Conservation (phyloP, 345 rosid species). For the Zanthoxylum bungeanum region DNA sequence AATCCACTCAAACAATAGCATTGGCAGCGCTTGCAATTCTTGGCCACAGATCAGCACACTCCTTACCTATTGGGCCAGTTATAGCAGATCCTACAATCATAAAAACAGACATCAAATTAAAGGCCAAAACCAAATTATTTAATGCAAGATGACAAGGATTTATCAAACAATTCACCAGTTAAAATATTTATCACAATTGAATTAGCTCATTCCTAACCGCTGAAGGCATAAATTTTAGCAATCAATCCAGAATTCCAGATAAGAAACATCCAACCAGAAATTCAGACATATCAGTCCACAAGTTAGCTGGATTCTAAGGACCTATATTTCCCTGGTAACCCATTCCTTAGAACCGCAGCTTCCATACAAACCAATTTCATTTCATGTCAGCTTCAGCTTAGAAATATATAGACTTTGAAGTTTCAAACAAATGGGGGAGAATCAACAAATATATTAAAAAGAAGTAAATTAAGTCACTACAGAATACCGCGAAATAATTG, state of each 20-base stretch:
- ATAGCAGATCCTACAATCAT: constrained; percentile 46
- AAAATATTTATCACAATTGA: background rate
- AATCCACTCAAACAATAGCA: constrained; percentile 40
- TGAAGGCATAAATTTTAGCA: background rate
- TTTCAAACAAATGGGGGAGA: background rate
- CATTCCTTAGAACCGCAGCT: background rate
- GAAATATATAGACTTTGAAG: background rate
- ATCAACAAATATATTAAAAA: background rate
- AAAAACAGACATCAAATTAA: background rate
- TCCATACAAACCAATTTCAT: background rate
- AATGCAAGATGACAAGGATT: background rate
- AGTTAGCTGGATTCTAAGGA: background rate
- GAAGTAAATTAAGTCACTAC: background rate
- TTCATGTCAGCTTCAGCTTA: background rate
- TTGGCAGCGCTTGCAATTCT: constrained; percentile 86
- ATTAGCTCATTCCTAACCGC: background rate
- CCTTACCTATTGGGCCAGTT: constrained; percentile 65
- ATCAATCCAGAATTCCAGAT: background rate
- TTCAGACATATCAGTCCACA: background rate
- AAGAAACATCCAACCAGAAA: background rate
- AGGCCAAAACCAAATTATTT: background rate
- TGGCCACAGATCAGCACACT: constrained; percentile 79
- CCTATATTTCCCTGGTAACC: background rate
- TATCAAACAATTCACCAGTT: too few species aligned
- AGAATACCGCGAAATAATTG: background rate